Base-by-base conservation (phyloP, 805 yeast species). In the Wickerhamomyces canadensis region DNA sequence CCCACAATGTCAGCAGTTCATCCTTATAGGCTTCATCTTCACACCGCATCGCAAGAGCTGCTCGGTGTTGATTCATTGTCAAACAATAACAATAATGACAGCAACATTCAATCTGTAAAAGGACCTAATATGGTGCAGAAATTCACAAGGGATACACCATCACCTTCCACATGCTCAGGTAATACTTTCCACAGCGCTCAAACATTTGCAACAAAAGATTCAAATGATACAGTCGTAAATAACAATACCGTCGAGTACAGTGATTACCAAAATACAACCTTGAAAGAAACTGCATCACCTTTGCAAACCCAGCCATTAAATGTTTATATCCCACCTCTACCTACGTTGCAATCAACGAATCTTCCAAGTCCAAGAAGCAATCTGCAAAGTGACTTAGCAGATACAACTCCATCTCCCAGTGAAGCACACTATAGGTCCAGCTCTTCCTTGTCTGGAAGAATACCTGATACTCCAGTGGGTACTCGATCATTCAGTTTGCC, bases 401-500 rank as follows among this genome's bases (percentile, higher is more conserved):
- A n/a, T n/a, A n/a, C n/a, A n/a, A n/a, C n/a, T n/a, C n/a, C n/a
- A n/a, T n/a, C n/a, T n/a, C n/a, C n/a, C n/a, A n/a, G n/a, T n/a
- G n/a, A n/a, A n/a, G n/a, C n/a, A 13, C 36, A 37, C 27, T 30
- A 19, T 12, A 19, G 36, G 14, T 42, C 52, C 17, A 31, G 27
- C 22, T 22, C 44, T 5, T 37, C 48, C 1, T 37, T 47, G 16
- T 34, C 34, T 3, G 43, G 45, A 15, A 32, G 33, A 25, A 42
- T 43, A 1, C 45, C 50, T 15, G 54, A 46, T 24, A 45, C 54
- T 2, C 51, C 53, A 10, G 10, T 42, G 2, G 55, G 52, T 27
- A 44, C 47, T 4, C 43, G 52, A 21, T 48, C 55, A 14, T 47
- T 49, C 39, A 44, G 47, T 21, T 29, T 45, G n/a, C 52, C 51